These are phyloP conservation scores for Arthromyces matolae DNA, from an alignment of 768 basidiomycete genomes.

Conservation along the genomic window DNA sequence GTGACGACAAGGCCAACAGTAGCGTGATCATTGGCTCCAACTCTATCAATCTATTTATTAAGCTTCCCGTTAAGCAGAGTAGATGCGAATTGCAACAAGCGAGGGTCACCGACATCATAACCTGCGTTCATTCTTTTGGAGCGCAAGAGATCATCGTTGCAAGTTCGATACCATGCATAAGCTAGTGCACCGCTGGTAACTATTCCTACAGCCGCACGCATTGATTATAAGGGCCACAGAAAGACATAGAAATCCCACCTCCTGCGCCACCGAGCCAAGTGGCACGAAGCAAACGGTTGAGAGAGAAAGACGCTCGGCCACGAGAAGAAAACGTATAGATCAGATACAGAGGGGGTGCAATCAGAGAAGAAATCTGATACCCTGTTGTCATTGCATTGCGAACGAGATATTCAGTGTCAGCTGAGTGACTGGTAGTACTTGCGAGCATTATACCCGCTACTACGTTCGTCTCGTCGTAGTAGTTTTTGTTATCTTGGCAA, in stretches of 20 bases:
- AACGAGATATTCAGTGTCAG: slow-evolving; percentile 64
- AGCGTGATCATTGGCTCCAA: slow-evolving; percentile 70
- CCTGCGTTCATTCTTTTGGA: slow-evolving; percentile 45
- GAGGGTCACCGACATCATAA: slow-evolving; percentile 49
- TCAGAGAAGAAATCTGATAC: slow-evolving; percentile 61
- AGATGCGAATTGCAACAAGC: background rate
- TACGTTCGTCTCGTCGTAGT: too few species aligned
- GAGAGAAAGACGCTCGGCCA: slow-evolving; percentile 49
- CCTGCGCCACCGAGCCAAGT: slow-evolving; percentile 68
- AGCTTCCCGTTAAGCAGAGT: slow-evolving; percentile 1
- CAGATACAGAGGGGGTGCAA: slow-evolving; percentile 60
- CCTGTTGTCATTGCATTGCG: slow-evolving; percentile 62
- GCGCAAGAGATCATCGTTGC: slow-evolving; percentile 46
- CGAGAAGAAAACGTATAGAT: slow-evolving; percentile 50
- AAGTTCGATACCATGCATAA: slow-evolving; percentile 56
- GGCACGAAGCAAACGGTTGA: slow-evolving; percentile 64
- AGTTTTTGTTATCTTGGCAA: too few species aligned
- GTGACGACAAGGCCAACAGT: slow-evolving; percentile 68
- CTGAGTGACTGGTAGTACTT: slow-evolving; percentile 31
- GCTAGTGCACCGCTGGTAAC: slow-evolving; percentile 52
- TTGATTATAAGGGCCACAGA: background rate
- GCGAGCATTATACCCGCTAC: too few species aligned
- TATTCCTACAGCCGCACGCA: slow-evolving; percentile 36
- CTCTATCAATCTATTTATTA: slow-evolving; percentile 42
- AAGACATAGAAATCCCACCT: slow-evolving; percentile 36